phyloP scores from a whole-genome alignment of 1,284 basidiomycete genomes.

The Rhodotorula sp. region DNA sequence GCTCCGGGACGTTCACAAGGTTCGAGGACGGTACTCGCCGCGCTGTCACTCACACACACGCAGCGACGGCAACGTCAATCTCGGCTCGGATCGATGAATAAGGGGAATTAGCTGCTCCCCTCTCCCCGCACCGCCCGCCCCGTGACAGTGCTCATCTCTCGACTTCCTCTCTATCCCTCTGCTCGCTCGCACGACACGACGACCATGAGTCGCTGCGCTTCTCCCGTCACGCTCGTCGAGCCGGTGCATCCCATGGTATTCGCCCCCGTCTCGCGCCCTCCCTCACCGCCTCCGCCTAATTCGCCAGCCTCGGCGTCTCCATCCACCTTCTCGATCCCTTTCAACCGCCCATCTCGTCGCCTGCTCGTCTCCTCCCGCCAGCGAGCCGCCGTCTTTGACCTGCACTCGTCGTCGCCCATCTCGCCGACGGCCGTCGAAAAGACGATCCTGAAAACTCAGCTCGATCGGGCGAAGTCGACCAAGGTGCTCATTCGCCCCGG shows the following conservation, averaged over 20 bases:
- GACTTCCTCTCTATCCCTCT: not conserved
- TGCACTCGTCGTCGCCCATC: slow-evolving; percentile 6
- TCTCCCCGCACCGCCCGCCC: no score
- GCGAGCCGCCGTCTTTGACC: slow-evolving; percentile 7
- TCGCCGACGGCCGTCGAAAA: slow-evolving; percentile 4
- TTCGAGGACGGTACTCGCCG: no score
- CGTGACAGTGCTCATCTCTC: no score
- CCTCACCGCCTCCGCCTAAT: slow-evolving; percentile 6
- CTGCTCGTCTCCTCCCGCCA: not conserved
- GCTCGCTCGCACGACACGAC: not conserved
- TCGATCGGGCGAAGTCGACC: slow-evolving; percentile 1
- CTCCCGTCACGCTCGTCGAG: not conserved
- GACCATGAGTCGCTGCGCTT: not conserved
- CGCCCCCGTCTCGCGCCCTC: not conserved
- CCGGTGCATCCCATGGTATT: not conserved
- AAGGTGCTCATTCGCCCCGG: slow-evolving; percentile 6
- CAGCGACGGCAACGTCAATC: no score
- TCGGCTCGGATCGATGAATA: no score
- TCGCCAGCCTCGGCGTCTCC: not conserved
- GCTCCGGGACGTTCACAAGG: no score
- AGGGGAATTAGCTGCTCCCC: no score
- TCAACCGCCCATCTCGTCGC: not conserved
- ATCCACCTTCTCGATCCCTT: no score
- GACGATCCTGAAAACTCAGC: slow-evolving; percentile 3
- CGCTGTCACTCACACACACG: no score